Evolutionary conservation across 768 basidiomycete genomes (phyloP), one percentile per base, ranked within the genome.

Genomic region (Mycena galericulata): DNA sequence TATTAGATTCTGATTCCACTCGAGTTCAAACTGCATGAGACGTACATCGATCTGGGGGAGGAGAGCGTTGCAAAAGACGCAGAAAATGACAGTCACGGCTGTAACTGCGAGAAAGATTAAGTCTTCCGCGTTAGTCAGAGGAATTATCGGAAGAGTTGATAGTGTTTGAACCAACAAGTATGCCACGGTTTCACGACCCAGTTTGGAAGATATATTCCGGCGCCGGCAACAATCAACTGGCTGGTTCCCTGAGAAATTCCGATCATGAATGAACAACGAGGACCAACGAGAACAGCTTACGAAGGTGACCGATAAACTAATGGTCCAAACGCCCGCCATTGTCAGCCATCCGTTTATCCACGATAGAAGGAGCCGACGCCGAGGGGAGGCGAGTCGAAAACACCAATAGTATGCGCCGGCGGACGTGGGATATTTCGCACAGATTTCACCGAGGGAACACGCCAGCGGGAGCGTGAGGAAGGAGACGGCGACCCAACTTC

Each of bases 341-440:
- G 87, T 89, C 20, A 91, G 77, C 90, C 90, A 92, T 8, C 90
- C 90, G 62, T 88, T 88, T 51, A 91, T 86, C 87, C 90, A 92
- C 18, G 87, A 88, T 3, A 86, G 76, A 11, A 90, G 71, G 9
- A 89, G 77, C 58, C 86, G 81, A 62, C 82, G 84, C 54, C 79
- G 81, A 0, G 88, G 86, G 4, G 88, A 83, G 0, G 88, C 85
- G 11, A 92, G 80, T 51, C 87, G 84, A 70, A 87, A 90, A 49
- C 87, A 86, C 90, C 90, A 92, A 70, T 91, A 90, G 69, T 89
- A 89, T 1, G 88, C 85, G 18, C 89, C 89, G 0, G 88, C 88
- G 0, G 88, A 87, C 2, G 88, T 89, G 0, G 89, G 89, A 68
- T 88, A 89, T 67, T 86, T 86, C 5, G 89, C 87, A 46, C 86